A percentile compares a stretch with the other conserved stretches of the same genome.
Conservation (phyloP, 1,284 basidiomycete genomes). For the Microbotryomycetes sp. region DNA sequence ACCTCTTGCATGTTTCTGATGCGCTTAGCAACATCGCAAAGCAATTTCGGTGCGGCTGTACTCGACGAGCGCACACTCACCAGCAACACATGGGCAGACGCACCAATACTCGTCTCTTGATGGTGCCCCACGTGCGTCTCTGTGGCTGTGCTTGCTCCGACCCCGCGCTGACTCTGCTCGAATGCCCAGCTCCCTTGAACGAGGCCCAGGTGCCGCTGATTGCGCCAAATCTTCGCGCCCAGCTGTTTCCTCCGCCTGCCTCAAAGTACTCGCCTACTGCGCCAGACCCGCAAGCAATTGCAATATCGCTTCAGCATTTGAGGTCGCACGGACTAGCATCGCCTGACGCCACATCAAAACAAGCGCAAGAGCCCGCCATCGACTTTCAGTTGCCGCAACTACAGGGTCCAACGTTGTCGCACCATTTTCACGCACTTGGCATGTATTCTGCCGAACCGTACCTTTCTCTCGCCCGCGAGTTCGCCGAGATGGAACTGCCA, state of each 20-base stretch:
- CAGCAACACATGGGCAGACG: too few relatives aligned
- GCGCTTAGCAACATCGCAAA: too few relatives aligned
- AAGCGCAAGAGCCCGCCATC: conserved; percentile 51
- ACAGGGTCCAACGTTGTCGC: conserved; percentile 71
- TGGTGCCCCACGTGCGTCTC: background rate
- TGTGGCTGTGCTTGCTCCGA: background rate
- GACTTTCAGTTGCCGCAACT: conserved; percentile 75
- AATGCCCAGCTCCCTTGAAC: conserved; percentile 18
- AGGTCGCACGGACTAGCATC: conserved; percentile 13
- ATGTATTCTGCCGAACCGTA: conserved; percentile 67
- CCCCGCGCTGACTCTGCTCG: background rate
- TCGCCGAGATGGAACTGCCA: conserved; percentile 54
- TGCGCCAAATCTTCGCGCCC: conserved; percentile 20
- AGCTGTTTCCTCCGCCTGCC: conserved; percentile 22
- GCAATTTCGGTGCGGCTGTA: too few relatives aligned
- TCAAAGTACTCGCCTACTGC: conserved; percentile 20
- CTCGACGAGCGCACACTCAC: too few relatives aligned
- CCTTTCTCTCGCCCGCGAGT: conserved; percentile 61
- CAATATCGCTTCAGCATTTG: conserved; percentile 22
- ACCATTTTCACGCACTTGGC: conserved; percentile 85
- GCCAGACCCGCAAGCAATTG: conserved; percentile 18
- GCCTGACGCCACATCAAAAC: conserved; percentile 1
- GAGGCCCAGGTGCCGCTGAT: conserved; percentile 27
- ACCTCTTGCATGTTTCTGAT: too few relatives aligned
- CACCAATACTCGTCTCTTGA: background rate